Evolutionary conservation across 495 filamentous ascomycete genomes (phyloP).

Genomic region (Tuber umbilicatum): DNA sequence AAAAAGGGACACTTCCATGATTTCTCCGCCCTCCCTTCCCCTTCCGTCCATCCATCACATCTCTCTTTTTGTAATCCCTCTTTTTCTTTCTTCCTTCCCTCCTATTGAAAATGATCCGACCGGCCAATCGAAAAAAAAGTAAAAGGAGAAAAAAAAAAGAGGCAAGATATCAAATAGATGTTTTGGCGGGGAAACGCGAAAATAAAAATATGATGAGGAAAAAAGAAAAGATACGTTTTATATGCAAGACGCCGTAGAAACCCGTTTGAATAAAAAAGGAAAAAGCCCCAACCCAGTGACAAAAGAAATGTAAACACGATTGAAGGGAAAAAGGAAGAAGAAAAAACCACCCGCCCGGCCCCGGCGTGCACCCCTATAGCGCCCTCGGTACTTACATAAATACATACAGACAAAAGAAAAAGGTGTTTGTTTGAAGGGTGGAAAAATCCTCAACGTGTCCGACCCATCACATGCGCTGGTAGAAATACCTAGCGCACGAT

Average conservation of each 20-base stretch:
- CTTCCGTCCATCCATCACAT: conserved; percentile 21
- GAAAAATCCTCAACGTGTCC: conserved; percentile 8
- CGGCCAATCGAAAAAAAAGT: neutral
- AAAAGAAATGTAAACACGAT: conserved; percentile 24
- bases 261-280: conserved; percentile 7
- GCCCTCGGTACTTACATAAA: neutral
- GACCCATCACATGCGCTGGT: conserved; percentile 11
- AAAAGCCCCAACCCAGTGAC: conserved; percentile 16
- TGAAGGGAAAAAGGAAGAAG: conserved; percentile 11
- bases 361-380: neutral
- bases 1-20: conserved; percentile 41
- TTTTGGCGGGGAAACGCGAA: conserved; percentile 11
- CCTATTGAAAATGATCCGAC: conserved; percentile 1
- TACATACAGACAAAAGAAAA: conserved; percentile 4
- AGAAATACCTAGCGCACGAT: conserved; percentile 7
- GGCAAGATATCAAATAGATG: conserved; percentile 1
- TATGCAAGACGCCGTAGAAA: conserved; percentile 36
- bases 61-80: neutral
- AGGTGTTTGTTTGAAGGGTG: neutral
- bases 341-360: conserved; percentile 8
- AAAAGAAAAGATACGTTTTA: conserved; percentile 37
- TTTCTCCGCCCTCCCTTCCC: conserved; percentile 4
- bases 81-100: neutral
- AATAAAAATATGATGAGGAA: conserved; percentile 12
- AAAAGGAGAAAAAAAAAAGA: neutral